A percentile compares a stretch with the other conserved stretches of the same genome.
Evolutionary conservation across 768 basidiomycete genomes (phyloP).

Genomic region (Mrakia gelida): DNA sequence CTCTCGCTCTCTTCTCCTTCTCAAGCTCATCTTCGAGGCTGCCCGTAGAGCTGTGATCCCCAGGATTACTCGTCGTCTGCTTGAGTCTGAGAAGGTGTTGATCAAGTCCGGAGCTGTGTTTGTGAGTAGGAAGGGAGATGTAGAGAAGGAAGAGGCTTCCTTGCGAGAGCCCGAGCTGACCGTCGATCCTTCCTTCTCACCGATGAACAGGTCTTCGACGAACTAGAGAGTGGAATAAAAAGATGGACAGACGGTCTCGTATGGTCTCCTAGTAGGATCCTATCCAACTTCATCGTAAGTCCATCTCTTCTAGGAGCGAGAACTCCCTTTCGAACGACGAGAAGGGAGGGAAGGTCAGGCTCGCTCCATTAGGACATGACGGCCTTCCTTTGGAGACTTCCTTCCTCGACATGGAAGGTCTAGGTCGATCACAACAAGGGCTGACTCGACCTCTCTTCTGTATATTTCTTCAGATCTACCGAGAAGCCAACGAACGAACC

Average conservation of each 20-base stretch:
- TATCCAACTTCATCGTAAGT: background rate
- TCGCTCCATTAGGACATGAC: background rate
- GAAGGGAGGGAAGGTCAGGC: background rate
- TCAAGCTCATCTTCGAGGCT: constrained; percentile 78
- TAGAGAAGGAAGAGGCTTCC: background rate
- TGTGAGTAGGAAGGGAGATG: constrained; percentile 8
- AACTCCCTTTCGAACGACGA: too few species aligned
- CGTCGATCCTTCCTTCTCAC: background rate
- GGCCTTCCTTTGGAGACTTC: background rate
- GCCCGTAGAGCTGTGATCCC: constrained; percentile 85
- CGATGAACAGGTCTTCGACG: constrained; percentile 24
- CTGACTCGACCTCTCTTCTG: background rate
- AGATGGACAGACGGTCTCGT: constrained; percentile 39
- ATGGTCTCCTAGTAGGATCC: constrained; percentile 23
- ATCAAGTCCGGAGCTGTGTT: constrained; percentile 27
- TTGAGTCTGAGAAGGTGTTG: constrained; percentile 13
- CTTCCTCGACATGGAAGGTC: background rate
- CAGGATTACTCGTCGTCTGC: constrained; percentile 34
- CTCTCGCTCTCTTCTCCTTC: too few species aligned
- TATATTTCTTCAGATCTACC: background rate
- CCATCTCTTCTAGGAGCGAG: background rate
- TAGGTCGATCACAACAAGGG: background rate
- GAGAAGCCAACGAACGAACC: constrained; percentile 1
- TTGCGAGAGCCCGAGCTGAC: background rate
- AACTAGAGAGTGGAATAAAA: constrained; percentile 28